A percentile compares a stretch with the other conserved stretches of the same genome.
These are phyloP conservation scores for Spongiforma sp. DNA, from an alignment of 1,284 basidiomycete species.

Conservation along the genomic window DNA sequence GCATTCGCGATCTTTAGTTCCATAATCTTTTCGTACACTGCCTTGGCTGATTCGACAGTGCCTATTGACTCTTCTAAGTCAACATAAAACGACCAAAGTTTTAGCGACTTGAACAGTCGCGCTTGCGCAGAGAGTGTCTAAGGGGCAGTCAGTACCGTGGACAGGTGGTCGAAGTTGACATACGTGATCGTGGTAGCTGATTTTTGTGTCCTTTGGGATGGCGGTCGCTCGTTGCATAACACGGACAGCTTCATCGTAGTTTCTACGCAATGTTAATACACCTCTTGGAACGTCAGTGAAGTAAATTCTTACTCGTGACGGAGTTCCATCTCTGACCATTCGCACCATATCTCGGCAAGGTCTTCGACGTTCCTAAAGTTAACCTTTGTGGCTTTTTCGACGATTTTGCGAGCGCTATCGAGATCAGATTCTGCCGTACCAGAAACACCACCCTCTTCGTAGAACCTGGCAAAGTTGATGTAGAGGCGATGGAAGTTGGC, in stretches of 20 bases:
- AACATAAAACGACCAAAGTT: constrained; percentile 99
- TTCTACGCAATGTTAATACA: constrained; percentile 54
- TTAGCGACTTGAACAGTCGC: constrained; percentile 96
- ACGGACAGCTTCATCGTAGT: constrained; percentile 94
- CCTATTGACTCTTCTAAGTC: constrained; percentile 98
- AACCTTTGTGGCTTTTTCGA: constrained; percentile 92
- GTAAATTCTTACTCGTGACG: constrained; percentile 80
- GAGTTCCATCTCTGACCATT: constrained; percentile 99
- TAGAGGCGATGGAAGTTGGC: constrained; percentile 92
- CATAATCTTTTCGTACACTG: constrained; percentile 96
- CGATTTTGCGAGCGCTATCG: constrained; percentile 86
- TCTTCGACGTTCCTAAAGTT: constrained; percentile 98
- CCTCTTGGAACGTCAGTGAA: constrained; percentile 5
- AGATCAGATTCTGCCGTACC: constrained; percentile 84
- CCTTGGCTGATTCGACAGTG: constrained; percentile 90
- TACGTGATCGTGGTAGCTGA: constrained; percentile 97
- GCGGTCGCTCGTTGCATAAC: constrained; percentile 97
- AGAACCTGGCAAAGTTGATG: constrained; percentile 97
- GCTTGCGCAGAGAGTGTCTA: constrained; percentile 86
- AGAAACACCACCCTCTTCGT: constrained; percentile 91
- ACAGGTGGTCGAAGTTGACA: constrained; percentile 32
- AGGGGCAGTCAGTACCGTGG: constrained; percentile 17
- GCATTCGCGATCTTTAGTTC: constrained; percentile 99
- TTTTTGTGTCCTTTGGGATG: constrained; percentile 87
- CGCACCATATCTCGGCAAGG: constrained; percentile 98